These are phyloP conservation scores for Blastobotrys attinorum DNA, from an alignment of 805 yeast species.

Conservation along the genomic window DNA sequence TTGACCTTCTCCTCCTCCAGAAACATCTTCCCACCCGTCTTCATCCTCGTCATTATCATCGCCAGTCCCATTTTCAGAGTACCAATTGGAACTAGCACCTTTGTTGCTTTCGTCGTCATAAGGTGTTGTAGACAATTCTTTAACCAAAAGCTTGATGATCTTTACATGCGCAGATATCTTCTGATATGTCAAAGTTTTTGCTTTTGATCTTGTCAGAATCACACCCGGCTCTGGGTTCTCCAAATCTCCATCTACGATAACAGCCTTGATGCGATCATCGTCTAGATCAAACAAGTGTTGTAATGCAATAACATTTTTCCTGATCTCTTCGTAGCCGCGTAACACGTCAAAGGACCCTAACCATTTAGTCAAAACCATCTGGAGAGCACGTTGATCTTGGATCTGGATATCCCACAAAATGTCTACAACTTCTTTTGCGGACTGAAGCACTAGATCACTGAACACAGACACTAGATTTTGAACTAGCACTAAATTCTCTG, in stretches of 20 bases:
- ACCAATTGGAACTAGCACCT: conserved; percentile 11
- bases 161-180: conserved; percentile 62
- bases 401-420: conserved; percentile 41
- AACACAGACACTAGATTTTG: conserved; percentile 73
- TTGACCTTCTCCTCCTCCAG: conserved; percentile 26
- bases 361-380: conserved; percentile 69
- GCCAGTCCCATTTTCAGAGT: conserved; percentile 15
- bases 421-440: conserved; percentile 56
- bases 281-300: conserved; percentile 54
- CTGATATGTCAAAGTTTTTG: conserved; percentile 58
- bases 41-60: conserved; percentile 36
- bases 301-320: conserved; percentile 61
- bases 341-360: conserved; percentile 71
- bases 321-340: conserved; percentile 68
- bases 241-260: conserved; percentile 71
- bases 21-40: conserved; percentile 73
- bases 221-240: conserved; percentile 49
- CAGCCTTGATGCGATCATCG: conserved; percentile 41
- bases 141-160: conserved; percentile 60
- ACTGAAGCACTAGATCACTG: conserved; percentile 56
- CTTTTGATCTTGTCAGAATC: conserved; percentile 84
- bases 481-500: conserved; percentile 63
- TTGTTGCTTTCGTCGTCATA: conserved; percentile 34
- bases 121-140: conserved; percentile 61
- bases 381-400: conserved; percentile 34